Base-by-base conservation (phyloP, 257 asterid species). In the Voacanga thouarsii region DNA sequence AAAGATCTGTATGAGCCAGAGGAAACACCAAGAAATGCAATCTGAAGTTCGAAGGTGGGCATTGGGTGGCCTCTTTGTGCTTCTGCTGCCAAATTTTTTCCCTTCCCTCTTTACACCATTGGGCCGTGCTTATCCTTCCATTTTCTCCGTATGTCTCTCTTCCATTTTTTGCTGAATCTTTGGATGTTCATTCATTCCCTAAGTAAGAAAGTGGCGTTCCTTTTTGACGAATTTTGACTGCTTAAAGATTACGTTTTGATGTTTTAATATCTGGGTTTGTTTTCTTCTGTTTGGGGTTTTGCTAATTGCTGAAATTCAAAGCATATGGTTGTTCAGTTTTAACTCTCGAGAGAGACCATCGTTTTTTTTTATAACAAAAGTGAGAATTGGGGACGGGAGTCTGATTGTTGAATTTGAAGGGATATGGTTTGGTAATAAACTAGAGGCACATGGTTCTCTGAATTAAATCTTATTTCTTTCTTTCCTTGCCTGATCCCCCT, bases 111-210 rank as follows among this genome's bases (percentile, higher is more conserved):
- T 86, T 50, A 45, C 80, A 61, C 87, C 89, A 7, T 63, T 86
- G 44, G 55, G 78, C 65, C 86, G 86, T 23, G 70, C 87, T 56
- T 86, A 76, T 67, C 79, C 84, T 57, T 81, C 86, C 70, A 51
- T 86, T 16, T 86, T 86, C 79, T 86, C 89, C 15, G 89, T 86
- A 86, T 51, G 80, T 60, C 33, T n/a, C 18, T 69, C 66, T 77
- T 43, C 59, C 74, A n/a, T 21, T 55, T 55, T 55, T 53, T 10
- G 9, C 24, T 21, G 24, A 55, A 18, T 21, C 9, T 18, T 55
- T 55, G 61, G n/a, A 7, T 19, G 16, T 21, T 55, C 61, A 21
- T 55, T 55, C 26, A 55, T 21, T 55, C 26, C 24, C 1, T 51
- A 24, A 33, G 6, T 64, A 14, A 11, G 37, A 51, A 26, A 15